Evolutionary conservation across 306 rosid genomes (phyloP), one percentile per base, ranked within the genome.

Genomic region (Rubus idaeus): DNA sequence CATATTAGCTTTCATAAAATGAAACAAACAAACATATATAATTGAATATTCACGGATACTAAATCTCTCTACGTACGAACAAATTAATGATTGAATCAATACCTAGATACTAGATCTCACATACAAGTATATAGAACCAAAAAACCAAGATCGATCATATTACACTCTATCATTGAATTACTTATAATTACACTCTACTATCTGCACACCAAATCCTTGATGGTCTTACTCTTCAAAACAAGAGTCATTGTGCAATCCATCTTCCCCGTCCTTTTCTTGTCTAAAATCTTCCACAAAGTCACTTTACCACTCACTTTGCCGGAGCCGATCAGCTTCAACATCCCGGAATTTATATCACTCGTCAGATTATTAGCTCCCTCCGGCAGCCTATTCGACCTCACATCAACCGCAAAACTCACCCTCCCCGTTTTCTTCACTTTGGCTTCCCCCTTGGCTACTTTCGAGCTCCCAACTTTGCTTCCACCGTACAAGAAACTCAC

Each of bases 231-330:
- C n/a, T 68, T 79, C 77, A 90, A 79, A 37, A 81, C 76, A 45
- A 95, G 84, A 35, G 52, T 76, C 68, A 95, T 64, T 23, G 70
- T 5, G 73, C 98, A 92, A 62, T 73, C 79, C 87, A 88, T 58
- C 49, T 87, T 74, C 2, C 74, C 2, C 16, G 53, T 84, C 70
- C 55, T 81, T 53, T 70, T 89, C 77, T 17, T 76, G 35, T 80
- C 77, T 0, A 92, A 12, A 65, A 86, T 76, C 61, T 88, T 83
- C 23, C 89, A 8, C 73, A 89, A 51, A 6, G 56, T 75, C 55
- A 90, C 84, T 0, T 18, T 74, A 1, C 98, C 96, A 66, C 65
- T 79, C 39, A 92, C 41, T 52, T 61, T 81, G 8, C 73, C 83
- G 55, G 68, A 45, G 8, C 64, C 62, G 1, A 83, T 86, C 35